Evolutionary conservation across 441 rosid species (phyloP).

Genomic region (Kokia cookei): DNA sequence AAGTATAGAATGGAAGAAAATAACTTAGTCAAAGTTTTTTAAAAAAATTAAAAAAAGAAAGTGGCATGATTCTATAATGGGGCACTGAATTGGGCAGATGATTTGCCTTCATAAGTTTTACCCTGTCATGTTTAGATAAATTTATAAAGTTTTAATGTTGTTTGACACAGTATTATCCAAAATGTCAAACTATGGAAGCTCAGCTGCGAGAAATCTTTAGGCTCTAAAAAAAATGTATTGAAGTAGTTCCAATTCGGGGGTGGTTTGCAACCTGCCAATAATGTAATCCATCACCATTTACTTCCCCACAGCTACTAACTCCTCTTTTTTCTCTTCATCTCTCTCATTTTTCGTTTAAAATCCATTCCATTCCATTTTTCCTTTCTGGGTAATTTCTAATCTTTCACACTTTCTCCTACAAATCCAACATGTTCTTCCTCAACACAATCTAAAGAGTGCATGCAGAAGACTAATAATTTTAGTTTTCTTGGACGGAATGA

Average conservation of each 20-base stretch:
- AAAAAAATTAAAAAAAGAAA: too few relatives aligned
- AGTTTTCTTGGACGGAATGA: slow-evolving; percentile 24
- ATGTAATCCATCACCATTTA: slow-evolving; percentile 17
- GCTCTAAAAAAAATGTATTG: not conserved
- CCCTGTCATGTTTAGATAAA: too few relatives aligned
- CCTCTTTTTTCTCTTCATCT: not conserved
- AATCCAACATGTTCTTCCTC: not conserved
- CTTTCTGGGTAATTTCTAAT: not conserved
- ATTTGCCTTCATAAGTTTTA: too few relatives aligned
- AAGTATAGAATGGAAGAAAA: too few relatives aligned
- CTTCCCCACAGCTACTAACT: not conserved
- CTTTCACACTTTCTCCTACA: not conserved
- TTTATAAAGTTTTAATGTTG: too few relatives aligned
- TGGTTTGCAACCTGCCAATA: slow-evolving; percentile 25
- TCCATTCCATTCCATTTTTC: not conserved
- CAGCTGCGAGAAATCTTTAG: too few relatives aligned
- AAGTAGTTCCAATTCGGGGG: not conserved
- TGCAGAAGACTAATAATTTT: not conserved
- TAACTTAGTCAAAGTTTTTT: too few relatives aligned
- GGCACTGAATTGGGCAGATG: too few relatives aligned
- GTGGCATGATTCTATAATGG: too few relatives aligned
- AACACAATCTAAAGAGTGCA: not conserved
- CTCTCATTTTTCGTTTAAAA: not conserved
- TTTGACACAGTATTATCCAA: too few relatives aligned
- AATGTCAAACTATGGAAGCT: too few relatives aligned